phyloP scores from a whole-genome alignment of 2,329 filamentous ascomycete species.

The Epichloe hybrida region DNA sequence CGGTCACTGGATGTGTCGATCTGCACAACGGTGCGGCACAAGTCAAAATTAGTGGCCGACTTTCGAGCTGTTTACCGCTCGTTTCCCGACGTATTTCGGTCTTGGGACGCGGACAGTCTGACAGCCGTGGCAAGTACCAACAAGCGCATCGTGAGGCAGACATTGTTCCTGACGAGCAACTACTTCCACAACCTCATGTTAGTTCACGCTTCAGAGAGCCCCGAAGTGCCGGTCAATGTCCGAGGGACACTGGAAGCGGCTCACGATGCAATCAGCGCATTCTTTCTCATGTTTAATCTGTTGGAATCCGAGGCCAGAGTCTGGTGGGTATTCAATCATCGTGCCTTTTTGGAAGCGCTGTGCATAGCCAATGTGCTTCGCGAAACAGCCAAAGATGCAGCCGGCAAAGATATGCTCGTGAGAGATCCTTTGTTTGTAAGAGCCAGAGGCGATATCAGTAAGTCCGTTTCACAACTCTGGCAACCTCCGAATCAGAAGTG shows the following conservation, averaged over 20 bases:
- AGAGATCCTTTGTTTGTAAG: conserved; percentile 47
- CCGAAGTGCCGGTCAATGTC: conserved; percentile 50
- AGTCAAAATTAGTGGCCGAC: conserved; percentile 53
- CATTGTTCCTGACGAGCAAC: conserved; percentile 66
- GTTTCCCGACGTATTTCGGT: conserved; percentile 58
- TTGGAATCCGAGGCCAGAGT: conserved; percentile 61
- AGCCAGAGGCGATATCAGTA: conserved; percentile 47
- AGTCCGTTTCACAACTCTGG: conserved; percentile 14
- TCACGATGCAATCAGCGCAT: conserved; percentile 59
- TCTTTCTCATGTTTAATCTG: conserved; percentile 58
- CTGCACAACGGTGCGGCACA: conserved; percentile 53
- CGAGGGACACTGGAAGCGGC: conserved; percentile 61
- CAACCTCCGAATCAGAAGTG: neutral
- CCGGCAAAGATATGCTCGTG: conserved; percentile 29
- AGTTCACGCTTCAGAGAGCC: conserved; percentile 57
- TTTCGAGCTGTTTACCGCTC: conserved; percentile 61
- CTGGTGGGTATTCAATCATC: conserved; percentile 77
- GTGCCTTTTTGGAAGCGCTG: conserved; percentile 67
- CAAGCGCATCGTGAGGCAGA: conserved; percentile 58
- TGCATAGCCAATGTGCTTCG: conserved; percentile 50
- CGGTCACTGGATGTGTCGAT: conserved; percentile 62
- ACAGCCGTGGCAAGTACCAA: conserved; percentile 42
- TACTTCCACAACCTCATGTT: conserved; percentile 76
- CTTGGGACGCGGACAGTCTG: conserved; percentile 49
- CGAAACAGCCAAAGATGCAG: conserved; percentile 33